Evolutionary conservation across 306 rosid genomes (phyloP), one percentile per base, ranked within the genome.

Genomic region (Acacia acuminata): DNA sequence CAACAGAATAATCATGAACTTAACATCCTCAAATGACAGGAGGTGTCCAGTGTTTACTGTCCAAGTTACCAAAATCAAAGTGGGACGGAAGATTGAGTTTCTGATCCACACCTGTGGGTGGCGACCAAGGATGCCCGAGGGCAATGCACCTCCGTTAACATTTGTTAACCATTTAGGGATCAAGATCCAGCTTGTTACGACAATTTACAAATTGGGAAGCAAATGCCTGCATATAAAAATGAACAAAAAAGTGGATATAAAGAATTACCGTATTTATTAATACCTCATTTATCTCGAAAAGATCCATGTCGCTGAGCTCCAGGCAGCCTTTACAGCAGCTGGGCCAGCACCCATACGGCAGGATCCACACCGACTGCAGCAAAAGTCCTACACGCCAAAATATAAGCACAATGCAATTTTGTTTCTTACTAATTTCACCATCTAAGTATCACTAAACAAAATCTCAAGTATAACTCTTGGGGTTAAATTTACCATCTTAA

Each of bases 241-340:
- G 61, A 16, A 55, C 51, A 36, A 65, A 24, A 77, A 27, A 25
- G 20, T 40, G 45, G 71, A 72, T 19, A 77, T 55, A 43, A 61
- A 80, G 17, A 63, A 43, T 30, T 22, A 73, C 22, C 10, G 14
- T 16, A 36, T 45, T 45, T 65, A 30, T 67, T 81, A 79, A 79
- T 87, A 95, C 99, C 99, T 95, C 99, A 71, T 95, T 95, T 79
- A 95, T 95, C 88, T 95, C 99, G 45, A 93, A 95, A 76, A 95
- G 97, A 83, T 95, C 97, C 66, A 95, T 86, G 76, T 95, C 98
- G 56, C 89, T 90, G 51, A 95, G 93, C 88, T 93, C 91, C 17
- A 95, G 89, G 99, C 97, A 82, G 97, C 90, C 91, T 95, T 95
- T 66, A 93, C 97, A 17, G 98, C 99, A 61, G 85, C 98, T 65